Conservation (phyloP, 1,284 basidiomycete genomes). For the Puccinia novopanici region DNA sequence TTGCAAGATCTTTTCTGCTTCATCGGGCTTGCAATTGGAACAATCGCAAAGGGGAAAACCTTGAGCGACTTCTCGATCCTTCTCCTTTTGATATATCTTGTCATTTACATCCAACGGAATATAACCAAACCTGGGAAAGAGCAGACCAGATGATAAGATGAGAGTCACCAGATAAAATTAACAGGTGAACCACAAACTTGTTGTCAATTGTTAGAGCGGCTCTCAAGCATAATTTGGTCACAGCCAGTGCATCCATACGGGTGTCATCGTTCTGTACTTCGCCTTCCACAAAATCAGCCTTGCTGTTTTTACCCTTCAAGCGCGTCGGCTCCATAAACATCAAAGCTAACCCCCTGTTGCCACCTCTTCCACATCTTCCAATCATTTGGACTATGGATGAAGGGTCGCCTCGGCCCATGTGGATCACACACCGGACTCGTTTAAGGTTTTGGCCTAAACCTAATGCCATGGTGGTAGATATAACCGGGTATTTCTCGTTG, state of each 20-base stretch:
- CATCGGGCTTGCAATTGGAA: neutral
- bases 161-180: neutral
- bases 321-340: slow-evolving; percentile 5
- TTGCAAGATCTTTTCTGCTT: neutral
- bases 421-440: neutral
- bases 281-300: neutral
- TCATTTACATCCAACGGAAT: neutral
- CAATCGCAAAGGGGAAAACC: neutral
- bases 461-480: slow-evolving; percentile 1
- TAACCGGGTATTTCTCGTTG: neutral
- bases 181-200: neutral
- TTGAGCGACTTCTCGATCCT: neutral
- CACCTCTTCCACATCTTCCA: neutral
- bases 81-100: neutral
- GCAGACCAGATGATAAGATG: neutral
- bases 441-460: slow-evolving; percentile 2
- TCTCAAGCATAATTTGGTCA: neutral
- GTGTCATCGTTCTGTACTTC: neutral
- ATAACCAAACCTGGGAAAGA: neutral
- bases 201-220: neutral
- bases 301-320: neutral
- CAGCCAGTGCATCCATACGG: neutral
- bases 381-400: slow-evolving; percentile 19
- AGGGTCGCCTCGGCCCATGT: slow-evolving; percentile 5
- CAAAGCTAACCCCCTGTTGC: neutral